Base-by-base conservation (phyloP, 495 filamentous ascomycete species). In the Aspergillus mulundensis region DNA sequence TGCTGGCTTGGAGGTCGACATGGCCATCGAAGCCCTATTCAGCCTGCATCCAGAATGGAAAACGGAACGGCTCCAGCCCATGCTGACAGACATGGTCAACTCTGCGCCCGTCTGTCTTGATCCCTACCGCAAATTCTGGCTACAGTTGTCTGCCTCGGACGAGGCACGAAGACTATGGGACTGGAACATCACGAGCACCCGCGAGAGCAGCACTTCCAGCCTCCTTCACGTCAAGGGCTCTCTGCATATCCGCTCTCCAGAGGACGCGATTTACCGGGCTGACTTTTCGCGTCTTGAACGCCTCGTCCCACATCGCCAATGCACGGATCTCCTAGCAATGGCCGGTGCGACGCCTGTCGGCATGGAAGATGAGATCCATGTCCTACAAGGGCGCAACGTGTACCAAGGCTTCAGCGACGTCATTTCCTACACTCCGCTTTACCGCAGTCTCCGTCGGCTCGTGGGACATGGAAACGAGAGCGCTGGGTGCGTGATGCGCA, bases 371-470 rank as follows among this genome's bases (percentile, higher is more conserved):
- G 73, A 71, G 60, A 24, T 51, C 19, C 49, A 51, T 7, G 62
- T 79, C 1, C 59, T 82, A 10, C 75, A 77, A 39, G 74, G 75
- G 0, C 64, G 67, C 5, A 76, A 70, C 43, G 72, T 81, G 6
- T 83, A 82, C 64, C 61, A 61, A 7, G 56, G 62, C 1, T 81
- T 81, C 55, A 40, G 50, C 0, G 65, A 76, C 0, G 61, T 82
- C 25, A 73, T 81, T 1, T 64, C 77, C 16, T 84, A 81, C 56
- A 61, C 58, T 0, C 61, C 67, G 5, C 19, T 50, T 1, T 81
- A 75, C 53, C 72, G 67, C 0, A 75, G 78, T 2, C 36, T 82
- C 0, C 59, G 70, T 39, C 74, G 70, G 20, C 20, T 82, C 0
- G 78, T 78, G 3, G 70, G 74, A 7, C 54, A 52, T 3, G 67